These are phyloP conservation scores for Solanum habrochaites DNA, from an alignment of 257 asterid species.

Conservation along the genomic window DNA sequence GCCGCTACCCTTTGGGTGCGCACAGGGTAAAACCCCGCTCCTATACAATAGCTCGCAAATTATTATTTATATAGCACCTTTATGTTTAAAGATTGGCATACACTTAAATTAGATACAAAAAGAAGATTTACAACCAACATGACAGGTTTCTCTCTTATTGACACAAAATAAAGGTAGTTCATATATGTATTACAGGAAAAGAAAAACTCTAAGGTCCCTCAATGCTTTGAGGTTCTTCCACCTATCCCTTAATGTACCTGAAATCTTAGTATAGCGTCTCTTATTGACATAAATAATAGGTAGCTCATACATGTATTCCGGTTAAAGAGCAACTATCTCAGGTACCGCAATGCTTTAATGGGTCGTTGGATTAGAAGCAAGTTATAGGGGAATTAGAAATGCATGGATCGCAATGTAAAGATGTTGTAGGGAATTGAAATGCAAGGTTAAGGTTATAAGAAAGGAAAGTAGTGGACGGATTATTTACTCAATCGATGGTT, in stretches of 20 bases:
- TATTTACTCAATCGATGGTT: background rate
- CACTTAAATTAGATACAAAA: background rate
- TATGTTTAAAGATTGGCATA: background rate
- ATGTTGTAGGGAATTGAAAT: background rate
- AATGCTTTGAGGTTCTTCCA: background rate
- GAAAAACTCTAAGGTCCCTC: background rate
- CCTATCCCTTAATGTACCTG: background rate
- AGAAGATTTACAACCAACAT: background rate
- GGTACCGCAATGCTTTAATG: background rate
- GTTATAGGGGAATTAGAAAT: background rate
- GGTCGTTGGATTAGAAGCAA: background rate
- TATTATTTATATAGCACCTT: background rate
- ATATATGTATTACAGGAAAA: background rate
- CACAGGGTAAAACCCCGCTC: too few relatives aligned
- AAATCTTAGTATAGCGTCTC: background rate
- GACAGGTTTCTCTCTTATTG: background rate
- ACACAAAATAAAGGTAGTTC: background rate
- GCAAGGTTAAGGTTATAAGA: background rate
- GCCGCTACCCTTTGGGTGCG: too few relatives aligned
- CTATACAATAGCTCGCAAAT: too few relatives aligned
- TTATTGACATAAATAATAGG: background rate
- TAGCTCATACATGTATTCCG: background rate
- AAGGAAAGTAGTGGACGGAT: background rate
- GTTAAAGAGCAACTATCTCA: background rate
- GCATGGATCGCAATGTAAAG: background rate